These are phyloP conservation scores for Omphalea diandra DNA, from an alignment of 441 rosid species.

Conservation along the genomic window DNA sequence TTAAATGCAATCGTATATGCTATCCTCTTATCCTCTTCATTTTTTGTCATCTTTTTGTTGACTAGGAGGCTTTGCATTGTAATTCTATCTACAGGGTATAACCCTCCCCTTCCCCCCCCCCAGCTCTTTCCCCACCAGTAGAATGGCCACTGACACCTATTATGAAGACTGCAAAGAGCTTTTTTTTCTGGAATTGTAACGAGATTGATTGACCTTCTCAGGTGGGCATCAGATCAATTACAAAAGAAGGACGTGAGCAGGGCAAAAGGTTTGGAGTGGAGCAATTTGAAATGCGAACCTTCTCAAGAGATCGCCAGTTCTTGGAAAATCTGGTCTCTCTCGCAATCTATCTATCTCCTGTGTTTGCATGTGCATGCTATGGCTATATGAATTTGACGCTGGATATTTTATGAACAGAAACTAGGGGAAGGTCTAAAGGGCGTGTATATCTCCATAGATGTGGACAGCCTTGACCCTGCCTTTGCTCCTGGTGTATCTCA, in stretches of 20 bases:
- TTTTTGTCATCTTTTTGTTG: not conserved
- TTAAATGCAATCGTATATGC: not conserved
- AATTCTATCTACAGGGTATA: not conserved
- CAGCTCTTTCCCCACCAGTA: too few relatives aligned
- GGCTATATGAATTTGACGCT: not conserved
- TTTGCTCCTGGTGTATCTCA: conserved; percentile 99
- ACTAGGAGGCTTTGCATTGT: not conserved
- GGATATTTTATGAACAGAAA: conserved; percentile 48
- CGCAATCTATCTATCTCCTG: conserved; percentile 18
- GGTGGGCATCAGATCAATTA: conserved; percentile 97
- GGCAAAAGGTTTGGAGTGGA: conserved; percentile 94
- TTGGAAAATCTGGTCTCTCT: conserved; percentile 84
- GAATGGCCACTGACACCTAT: not conserved
- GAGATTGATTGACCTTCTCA: conserved; percentile 25
- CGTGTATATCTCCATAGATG: conserved; percentile 83
- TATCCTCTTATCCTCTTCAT: not conserved
- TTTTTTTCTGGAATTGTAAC: conserved; percentile 9
- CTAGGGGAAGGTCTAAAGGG: conserved; percentile 96
- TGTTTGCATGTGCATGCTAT: not conserved
- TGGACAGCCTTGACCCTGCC: conserved; percentile 98
- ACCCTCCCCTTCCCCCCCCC: not conserved
- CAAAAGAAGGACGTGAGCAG: conserved; percentile 82
- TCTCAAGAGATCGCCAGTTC: conserved; percentile 64
- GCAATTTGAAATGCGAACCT: conserved; percentile 94
- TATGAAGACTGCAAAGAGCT: not conserved